Base-by-base conservation (phyloP, 2,329 filamentous ascomycete species). In the Colletotrichum camelliae region DNA sequence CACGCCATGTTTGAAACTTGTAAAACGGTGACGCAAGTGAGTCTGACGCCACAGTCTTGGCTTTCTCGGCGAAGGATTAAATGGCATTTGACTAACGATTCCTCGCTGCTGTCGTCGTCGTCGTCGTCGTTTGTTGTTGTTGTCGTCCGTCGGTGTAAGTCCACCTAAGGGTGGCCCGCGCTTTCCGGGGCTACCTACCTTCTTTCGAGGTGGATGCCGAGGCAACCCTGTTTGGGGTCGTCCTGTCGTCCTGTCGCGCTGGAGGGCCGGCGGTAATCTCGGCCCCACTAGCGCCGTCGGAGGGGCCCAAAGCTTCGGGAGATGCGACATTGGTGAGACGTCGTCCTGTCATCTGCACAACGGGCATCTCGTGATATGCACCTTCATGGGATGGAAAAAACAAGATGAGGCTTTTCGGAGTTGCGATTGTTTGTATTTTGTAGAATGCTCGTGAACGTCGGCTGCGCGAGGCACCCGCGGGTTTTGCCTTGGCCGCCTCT, bases 241-340 rank as follows among this genome's bases (percentile, higher is more conserved):
- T 48, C 39, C 39, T 18, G 39, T 13, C 18, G 31, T 31, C 31
- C 31, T 24, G 24, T 24, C 24, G 24, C 24, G 24, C 39, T 29
- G 18, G 39, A 43, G 16, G 60, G 60, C 7, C 13, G 48, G n/a
- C 33, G 61, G 61, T 39, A 43, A 57, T 48, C 21, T 29, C 52
- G 35, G 70, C 70, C 62, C 70, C 70, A 72, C 52, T 37, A 72
- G 52, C 52, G 62, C 60, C 31, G 52, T 72, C 13, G 18, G 62
- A 21, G 13, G 31, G n/a, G 9, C 18, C 24, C 4, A 16, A 33
- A 10, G 61, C 10, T n/a, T 29, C 31, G 33, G 43, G 31, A 9
- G 33, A 60, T 67, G 70, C 52, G 27, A 72, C 61, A 48, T 57
- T 67, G 70, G 70, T 61, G 70, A 67, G 70, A 72, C 70, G 70